Evolutionary conservation across 2,329 filamentous ascomycete genomes (phyloP).

Genomic region (Coleophoma cylindrospora): DNA sequence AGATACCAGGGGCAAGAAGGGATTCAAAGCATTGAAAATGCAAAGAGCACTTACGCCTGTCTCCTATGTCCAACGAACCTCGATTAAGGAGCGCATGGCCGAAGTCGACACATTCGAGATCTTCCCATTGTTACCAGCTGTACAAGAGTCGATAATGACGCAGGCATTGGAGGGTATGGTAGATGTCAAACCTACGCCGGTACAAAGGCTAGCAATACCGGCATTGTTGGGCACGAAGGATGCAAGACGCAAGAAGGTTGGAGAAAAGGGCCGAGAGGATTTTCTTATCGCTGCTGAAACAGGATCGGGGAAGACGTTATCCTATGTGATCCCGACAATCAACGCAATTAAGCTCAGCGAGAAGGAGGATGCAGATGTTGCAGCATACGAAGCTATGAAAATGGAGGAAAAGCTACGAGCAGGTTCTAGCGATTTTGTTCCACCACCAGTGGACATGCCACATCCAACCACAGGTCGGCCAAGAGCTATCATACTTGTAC

Average conservation of each 20-base stretch:
- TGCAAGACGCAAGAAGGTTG: constrained; percentile 28
- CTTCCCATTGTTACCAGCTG: constrained; percentile 66
- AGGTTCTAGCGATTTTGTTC: constrained; percentile 56
- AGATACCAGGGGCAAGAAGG: constrained; percentile 36
- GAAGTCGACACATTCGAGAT: constrained; percentile 75
- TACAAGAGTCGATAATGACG: constrained; percentile 65
- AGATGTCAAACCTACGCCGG: constrained; percentile 77
- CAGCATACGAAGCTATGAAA: constrained; percentile 54
- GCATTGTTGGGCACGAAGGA: constrained; percentile 59
- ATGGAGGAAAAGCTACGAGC: constrained; percentile 48
- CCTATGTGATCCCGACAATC: constrained; percentile 81
- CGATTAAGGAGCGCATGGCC: constrained; percentile 50
- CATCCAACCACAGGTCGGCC: constrained; percentile 75
- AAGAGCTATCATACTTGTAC: constrained; percentile 79
- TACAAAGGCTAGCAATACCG: constrained; percentile 86
- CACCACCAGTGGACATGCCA: constrained; percentile 55
- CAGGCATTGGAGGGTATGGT: constrained; percentile 73
- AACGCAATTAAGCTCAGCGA: constrained; percentile 81
- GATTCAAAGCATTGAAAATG: constrained; percentile 83
- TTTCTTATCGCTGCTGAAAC: constrained; percentile 93
- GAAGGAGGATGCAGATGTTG: constrained; percentile 50
- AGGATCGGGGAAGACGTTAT: constrained; percentile 92
- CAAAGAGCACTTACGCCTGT: constrained; percentile 73
- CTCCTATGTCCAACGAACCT: constrained; percentile 62
- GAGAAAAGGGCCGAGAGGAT: constrained; percentile 32